Conservation (phyloP, 495 filamentous ascomycete species). For the Penicillium lividum region DNA sequence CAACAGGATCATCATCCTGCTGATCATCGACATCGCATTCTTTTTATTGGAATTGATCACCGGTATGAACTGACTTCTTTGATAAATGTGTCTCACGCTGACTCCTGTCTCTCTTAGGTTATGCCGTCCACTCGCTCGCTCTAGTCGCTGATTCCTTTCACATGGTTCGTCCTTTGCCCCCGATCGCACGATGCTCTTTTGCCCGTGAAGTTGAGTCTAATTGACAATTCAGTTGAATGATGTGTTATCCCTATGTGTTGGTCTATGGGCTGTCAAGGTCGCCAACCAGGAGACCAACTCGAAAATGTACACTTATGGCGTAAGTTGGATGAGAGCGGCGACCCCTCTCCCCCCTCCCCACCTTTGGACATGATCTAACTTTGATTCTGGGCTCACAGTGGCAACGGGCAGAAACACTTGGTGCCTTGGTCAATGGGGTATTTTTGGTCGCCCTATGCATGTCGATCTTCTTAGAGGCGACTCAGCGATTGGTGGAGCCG, state of each 20-base stretch:
- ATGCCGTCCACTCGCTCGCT: conserved; percentile 84
- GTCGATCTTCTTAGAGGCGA: conserved; percentile 91
- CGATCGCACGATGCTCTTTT: background rate
- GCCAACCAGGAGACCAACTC: conserved; percentile 74
- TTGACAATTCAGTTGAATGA: conserved; percentile 67
- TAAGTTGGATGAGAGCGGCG: conserved; percentile 43
- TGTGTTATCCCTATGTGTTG: conserved; percentile 89
- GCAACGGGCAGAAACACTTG: conserved; percentile 97
- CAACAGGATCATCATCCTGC: conserved; percentile 85
- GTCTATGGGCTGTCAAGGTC: conserved; percentile 92
- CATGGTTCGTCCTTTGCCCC: conserved; percentile 65
- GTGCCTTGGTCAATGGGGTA: conserved; percentile 92
- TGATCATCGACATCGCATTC: conserved; percentile 86
- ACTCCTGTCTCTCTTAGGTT: conserved; percentile 47
- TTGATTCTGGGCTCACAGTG: conserved; percentile 57
- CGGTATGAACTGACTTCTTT: conserved; percentile 46
- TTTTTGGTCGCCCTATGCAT: conserved; percentile 95
- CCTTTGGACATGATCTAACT: conserved; percentile 14
- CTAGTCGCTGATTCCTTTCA: conserved; percentile 97
- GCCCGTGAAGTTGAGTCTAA: conserved; percentile 12
- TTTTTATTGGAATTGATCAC: conserved; percentile 85
- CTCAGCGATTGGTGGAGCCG: conserved; percentile 85
- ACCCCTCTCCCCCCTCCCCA: background rate
- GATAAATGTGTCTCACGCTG: conserved; percentile 16
- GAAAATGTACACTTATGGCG: conserved; percentile 90